These are phyloP conservation scores for Aspergillus fumigatus DNA, from an alignment of 2,329 filamentous ascomycete species.

Conservation along the genomic window DNA sequence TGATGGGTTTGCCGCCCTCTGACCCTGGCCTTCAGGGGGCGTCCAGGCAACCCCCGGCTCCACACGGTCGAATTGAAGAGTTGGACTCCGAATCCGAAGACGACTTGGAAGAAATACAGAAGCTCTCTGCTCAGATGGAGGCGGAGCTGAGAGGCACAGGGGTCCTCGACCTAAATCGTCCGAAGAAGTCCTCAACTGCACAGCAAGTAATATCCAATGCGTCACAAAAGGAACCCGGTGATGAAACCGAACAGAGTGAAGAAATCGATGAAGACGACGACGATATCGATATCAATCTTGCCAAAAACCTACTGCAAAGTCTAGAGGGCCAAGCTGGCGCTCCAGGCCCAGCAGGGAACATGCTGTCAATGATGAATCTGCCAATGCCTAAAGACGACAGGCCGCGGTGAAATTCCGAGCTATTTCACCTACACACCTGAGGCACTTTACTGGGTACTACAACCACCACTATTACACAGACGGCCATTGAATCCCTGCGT, in stretches of 20 bases:
- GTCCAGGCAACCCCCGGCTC: constrained; percentile 13
- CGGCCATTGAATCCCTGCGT: background rate
- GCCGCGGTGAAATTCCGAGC: constrained; percentile 3
- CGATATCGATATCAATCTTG: constrained; percentile 79
- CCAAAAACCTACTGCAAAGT: constrained; percentile 84
- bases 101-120: constrained; percentile 55
- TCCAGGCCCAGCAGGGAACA: constrained; percentile 79
- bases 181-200: constrained; percentile 13
- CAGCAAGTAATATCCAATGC: constrained; percentile 24
- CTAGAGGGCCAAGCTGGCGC: constrained; percentile 86
- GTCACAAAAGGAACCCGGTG: constrained; percentile 16
- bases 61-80: constrained; percentile 39
- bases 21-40: constrained; percentile 24
- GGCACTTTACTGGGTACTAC: background rate
- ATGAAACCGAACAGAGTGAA: constrained; percentile 19
- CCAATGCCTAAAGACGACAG: constrained; percentile 72
- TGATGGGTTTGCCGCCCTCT: constrained; percentile 66
- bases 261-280: constrained; percentile 54
- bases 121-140: constrained; percentile 44
- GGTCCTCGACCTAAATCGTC: constrained; percentile 37
- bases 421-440: background rate
- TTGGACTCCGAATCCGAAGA: constrained; percentile 49
- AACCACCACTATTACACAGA: background rate
- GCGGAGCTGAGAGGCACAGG: constrained; percentile 45
- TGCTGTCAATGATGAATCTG: constrained; percentile 82